Evolutionary conservation across 1,284 basidiomycete species (phyloP).

Genomic region (Apiotrichum akiyoshidainum): DNA sequence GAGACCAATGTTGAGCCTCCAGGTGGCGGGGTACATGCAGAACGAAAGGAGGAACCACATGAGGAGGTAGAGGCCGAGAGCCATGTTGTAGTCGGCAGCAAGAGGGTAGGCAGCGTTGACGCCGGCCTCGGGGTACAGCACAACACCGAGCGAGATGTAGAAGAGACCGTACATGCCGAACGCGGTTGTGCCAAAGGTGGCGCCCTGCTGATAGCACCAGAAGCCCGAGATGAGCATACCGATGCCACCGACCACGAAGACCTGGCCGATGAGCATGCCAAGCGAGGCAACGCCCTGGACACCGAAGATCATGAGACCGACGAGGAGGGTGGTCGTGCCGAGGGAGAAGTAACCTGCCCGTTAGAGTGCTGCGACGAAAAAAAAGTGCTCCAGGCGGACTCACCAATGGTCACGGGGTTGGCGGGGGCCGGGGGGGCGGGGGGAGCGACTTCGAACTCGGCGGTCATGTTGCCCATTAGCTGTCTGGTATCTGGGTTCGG

Average conservation of each 20-base stretch:
- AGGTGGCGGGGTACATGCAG: conserved; percentile 16
- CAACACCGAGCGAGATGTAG: conserved; percentile 18
- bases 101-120: conserved; percentile 6
- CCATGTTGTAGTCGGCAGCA: conserved; percentile 16
- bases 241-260: conserved; percentile 14
- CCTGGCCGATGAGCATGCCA: conserved; percentile 14
- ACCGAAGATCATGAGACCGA: conserved; percentile 14
- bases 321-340: conserved; percentile 15
- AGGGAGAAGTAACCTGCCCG: conserved; percentile 16
- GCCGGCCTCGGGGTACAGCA: conserved; percentile 16
- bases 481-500: background rate
- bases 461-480: background rate
- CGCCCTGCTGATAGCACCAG: conserved; percentile 18
- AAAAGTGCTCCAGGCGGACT: conserved; percentile 5
- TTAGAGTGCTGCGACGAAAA: background rate
- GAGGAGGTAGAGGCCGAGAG: conserved; percentile 16
- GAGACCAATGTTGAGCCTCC: conserved; percentile 16
- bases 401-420: conserved; percentile 13
- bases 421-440: background rate
- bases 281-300: conserved; percentile 10
- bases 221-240: conserved; percentile 22
- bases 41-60: conserved; percentile 15
- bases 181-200: conserved; percentile 13
- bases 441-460: background rate
- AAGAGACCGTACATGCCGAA: conserved; percentile 23